Conservation (phyloP, 495 filamentous ascomycete species). For the Penicillium coffeae region DNA sequence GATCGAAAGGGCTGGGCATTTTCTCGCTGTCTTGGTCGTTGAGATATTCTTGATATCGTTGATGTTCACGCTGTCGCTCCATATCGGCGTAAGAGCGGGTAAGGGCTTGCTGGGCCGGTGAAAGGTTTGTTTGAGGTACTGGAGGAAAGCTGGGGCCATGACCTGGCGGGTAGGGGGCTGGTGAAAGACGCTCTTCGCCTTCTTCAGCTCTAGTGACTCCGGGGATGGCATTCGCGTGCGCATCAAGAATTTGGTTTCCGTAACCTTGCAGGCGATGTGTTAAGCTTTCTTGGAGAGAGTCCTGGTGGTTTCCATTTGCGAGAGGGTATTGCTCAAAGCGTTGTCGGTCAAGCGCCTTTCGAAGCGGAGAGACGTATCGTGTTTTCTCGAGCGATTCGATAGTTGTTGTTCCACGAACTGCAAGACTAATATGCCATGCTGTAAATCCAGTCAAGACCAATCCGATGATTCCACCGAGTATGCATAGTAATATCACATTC, state of each 20-base stretch:
- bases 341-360: conserved; percentile 62
- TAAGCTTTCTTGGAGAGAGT: conserved; percentile 58
- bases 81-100: conserved; percentile 63
- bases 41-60: conserved; percentile 82
- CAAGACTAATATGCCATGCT: conserved; percentile 85
- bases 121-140: conserved; percentile 13
- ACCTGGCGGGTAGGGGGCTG: conserved; percentile 24
- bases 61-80: conserved; percentile 66
- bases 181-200: conserved; percentile 55
- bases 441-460: conserved; percentile 88
- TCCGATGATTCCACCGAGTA: conserved; percentile 86
- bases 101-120: conserved; percentile 47
- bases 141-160: conserved; percentile 11
- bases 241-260: conserved; percentile 71
- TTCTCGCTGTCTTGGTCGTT: conserved; percentile 82
- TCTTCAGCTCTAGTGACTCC: conserved; percentile 76
- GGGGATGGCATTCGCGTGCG: conserved; percentile 79
- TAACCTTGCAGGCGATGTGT: conserved; percentile 58
- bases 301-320: conserved; percentile 22
- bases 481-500: conserved; percentile 82
- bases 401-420: conserved; percentile 74
- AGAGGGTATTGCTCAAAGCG: conserved; percentile 41
- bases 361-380: conserved; percentile 77
- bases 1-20: conserved; percentile 88
- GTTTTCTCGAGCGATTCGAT: conserved; percentile 96